Evolutionary conservation across 2,329 filamentous ascomycete species (phyloP).

Genomic region (Lecanicillium sp.): DNA sequence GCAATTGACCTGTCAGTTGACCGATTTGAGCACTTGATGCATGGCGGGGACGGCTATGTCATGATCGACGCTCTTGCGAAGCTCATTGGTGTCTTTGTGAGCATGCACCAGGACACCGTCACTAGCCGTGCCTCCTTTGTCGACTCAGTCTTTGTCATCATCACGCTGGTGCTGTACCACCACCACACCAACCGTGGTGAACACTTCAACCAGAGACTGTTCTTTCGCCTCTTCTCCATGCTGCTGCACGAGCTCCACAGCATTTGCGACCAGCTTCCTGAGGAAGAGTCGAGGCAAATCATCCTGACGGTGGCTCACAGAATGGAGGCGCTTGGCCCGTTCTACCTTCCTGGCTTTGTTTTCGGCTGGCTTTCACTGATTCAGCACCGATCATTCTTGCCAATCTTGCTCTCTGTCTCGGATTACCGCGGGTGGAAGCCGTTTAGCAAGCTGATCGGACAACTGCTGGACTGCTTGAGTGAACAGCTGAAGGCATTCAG

Average conservation of each 20-base stretch:
- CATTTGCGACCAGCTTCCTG: slow-evolving; percentile 50
- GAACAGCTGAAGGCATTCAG: slow-evolving; percentile 72
- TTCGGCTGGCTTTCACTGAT: slow-evolving; percentile 81
- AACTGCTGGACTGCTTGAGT: slow-evolving; percentile 66
- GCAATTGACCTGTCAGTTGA: slow-evolving; percentile 75
- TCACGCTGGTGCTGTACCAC: slow-evolving; percentile 75
- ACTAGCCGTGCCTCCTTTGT: slow-evolving; percentile 65
- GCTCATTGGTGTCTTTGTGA: slow-evolving; percentile 69
- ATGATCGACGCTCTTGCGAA: slow-evolving; percentile 76
- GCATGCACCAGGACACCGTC: slow-evolving; percentile 60
- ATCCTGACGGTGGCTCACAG: slow-evolving; percentile 65
- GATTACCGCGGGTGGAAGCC: slow-evolving; percentile 67
- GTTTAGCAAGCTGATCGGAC: slow-evolving; percentile 67
- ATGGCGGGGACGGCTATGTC: slow-evolving; percentile 51
- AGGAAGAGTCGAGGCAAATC: slow-evolving; percentile 61
- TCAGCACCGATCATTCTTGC: slow-evolving; percentile 79
- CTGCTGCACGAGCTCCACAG: slow-evolving; percentile 69
- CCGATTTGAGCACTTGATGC: slow-evolving; percentile 66
- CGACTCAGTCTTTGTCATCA: slow-evolving; percentile 70
- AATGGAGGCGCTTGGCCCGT: slow-evolving; percentile 68
- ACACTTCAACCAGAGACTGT: slow-evolving; percentile 78
- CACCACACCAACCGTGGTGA: slow-evolving; percentile 78
- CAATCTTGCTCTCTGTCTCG: slow-evolving; percentile 63
- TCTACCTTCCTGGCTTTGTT: slow-evolving; percentile 71
- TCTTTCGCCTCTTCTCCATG: slow-evolving; percentile 82